Evolutionary conservation across 2,329 filamentous ascomycete genomes (phyloP).

Genomic region (Epichloe hybrida): DNA sequence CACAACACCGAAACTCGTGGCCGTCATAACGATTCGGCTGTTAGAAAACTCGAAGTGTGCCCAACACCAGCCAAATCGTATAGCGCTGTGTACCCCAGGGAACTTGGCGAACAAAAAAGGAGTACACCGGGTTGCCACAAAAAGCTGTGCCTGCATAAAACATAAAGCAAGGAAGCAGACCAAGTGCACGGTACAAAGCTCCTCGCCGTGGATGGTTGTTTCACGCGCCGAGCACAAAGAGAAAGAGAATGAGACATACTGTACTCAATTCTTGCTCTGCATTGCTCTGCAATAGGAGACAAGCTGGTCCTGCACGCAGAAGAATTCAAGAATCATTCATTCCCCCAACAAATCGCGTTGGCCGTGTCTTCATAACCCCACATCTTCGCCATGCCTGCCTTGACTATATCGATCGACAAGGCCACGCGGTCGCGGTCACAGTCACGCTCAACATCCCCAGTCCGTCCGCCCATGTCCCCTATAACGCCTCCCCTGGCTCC

Average conservation of each 20-base stretch:
- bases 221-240: too few species aligned
- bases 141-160: not conserved
- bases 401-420: slow-evolving; percentile 18
- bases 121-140: too few species aligned
- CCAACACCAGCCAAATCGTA: too few species aligned
- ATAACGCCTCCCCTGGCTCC: slow-evolving; percentile 37
- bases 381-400: slow-evolving; percentile 15
- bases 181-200: not conserved
- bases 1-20: too few species aligned
- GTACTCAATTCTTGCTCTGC: too few species aligned
- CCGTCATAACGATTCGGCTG: too few species aligned
- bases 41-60: too few species aligned
- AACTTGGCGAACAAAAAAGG: too few species aligned
- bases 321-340: not conserved
- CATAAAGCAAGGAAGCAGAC: not conserved
- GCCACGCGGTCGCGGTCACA: slow-evolving; percentile 16
- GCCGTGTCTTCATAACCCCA: not conserved
- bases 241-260: too few species aligned
- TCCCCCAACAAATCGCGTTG: not conserved
- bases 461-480: slow-evolving; percentile 38
- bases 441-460: slow-evolving; percentile 28
- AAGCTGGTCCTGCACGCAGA: too few species aligned
- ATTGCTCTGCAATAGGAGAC: too few species aligned
- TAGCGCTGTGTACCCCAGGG: too few species aligned
- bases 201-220: not conserved